Evolutionary conservation across 2,329 filamentous ascomycete species (phyloP).

Genomic region (Gaeumannomyces sp.): DNA sequence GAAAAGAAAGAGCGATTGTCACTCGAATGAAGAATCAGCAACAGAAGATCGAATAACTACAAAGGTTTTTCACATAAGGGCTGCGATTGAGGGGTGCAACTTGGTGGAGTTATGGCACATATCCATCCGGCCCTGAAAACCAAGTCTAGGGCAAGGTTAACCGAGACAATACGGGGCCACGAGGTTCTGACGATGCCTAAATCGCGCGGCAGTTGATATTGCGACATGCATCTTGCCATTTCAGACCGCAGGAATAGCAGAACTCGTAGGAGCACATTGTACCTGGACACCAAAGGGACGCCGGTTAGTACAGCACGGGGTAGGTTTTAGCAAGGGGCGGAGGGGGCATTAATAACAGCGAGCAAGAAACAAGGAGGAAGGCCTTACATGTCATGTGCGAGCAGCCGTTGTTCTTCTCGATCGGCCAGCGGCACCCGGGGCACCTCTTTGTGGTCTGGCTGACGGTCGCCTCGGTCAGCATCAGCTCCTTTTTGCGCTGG

Average conservation of each 20-base stretch:
- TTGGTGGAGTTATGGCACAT: no score
- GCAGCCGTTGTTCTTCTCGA: constrained; percentile 35
- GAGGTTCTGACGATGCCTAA: not conserved
- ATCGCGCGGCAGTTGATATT: not conserved
- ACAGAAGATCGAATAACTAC: no score
- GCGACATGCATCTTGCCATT: not conserved
- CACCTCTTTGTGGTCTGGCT: constrained; percentile 22
- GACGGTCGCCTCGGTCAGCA: not conserved
- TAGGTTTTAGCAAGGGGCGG: not conserved
- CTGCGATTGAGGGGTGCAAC: no score
- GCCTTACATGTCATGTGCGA: constrained; percentile 34
- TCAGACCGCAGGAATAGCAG: not conserved
- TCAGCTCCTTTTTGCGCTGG: constrained; percentile 24
- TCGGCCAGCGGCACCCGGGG: constrained; percentile 30
- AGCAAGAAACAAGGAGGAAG: not conserved
- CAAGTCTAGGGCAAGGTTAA: no score
- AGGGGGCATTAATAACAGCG: not conserved
- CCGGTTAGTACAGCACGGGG: not conserved
- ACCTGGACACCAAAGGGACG: not conserved
- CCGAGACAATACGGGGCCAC: no score
- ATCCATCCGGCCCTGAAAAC: no score
- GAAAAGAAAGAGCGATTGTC: no score
- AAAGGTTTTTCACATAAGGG: no score
- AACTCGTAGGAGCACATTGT: not conserved
- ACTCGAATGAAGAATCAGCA: no score